Evolutionary conservation across 805 yeast species (phyloP).

Genomic region (Candida gorgasii): DNA sequence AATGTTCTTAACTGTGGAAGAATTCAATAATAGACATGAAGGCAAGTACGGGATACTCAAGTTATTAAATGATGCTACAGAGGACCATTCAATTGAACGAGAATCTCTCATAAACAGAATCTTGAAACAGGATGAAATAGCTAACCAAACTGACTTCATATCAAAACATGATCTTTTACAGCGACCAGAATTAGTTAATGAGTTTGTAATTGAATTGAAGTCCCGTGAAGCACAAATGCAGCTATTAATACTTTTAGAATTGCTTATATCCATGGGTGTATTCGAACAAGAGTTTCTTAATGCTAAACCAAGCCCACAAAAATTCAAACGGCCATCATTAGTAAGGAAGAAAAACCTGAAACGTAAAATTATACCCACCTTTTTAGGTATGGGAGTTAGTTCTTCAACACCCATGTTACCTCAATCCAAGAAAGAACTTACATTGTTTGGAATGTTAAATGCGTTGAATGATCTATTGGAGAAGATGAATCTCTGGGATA

Average conservation of each 20-base stretch:
- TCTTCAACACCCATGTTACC: background rate
- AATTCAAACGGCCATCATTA: constrained; percentile 22
- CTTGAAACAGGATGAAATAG: constrained; percentile 22
- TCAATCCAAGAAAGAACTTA: constrained; percentile 16
- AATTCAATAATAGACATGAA: constrained; percentile 45
- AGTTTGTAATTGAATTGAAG: constrained; percentile 42
- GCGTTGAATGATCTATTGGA: constrained; percentile 49
- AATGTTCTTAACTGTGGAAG: constrained; percentile 33
- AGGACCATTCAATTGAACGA: too few relatives aligned
- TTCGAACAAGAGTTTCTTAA: constrained; percentile 38
- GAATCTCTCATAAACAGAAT: constrained; percentile 5
- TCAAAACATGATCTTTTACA: constrained; percentile 9
- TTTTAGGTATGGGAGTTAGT: constrained; percentile 39
- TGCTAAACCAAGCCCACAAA: constrained; percentile 4
- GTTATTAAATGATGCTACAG: constrained; percentile 1
- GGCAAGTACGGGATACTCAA: constrained; percentile 28
- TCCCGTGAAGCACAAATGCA: constrained; percentile 60
- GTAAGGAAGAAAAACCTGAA: constrained; percentile 21
- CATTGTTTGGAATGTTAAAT: constrained; percentile 19
- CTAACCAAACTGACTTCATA: constrained; percentile 20
- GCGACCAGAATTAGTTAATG: constrained; percentile 1
- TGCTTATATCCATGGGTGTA: constrained; percentile 33
- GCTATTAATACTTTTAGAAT: constrained; percentile 48
- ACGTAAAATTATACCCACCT: constrained; percentile 41
- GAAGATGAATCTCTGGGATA: constrained; percentile 55